Conservation (phyloP, 768 basidiomycete genomes). For the Tricholoma flavovirens region DNA sequence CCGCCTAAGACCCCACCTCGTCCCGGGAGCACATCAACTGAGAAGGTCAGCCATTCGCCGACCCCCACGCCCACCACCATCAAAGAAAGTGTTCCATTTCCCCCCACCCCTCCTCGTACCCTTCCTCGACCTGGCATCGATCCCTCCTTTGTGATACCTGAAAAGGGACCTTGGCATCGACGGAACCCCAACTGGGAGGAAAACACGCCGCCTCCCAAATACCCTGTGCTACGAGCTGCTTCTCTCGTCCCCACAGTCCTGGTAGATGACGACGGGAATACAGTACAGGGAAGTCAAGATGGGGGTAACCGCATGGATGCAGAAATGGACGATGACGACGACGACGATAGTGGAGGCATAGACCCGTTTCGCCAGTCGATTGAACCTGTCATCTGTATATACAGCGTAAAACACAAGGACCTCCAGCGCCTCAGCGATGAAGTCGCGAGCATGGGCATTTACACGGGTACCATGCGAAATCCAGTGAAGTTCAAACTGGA, state of each 20-base stretch:
- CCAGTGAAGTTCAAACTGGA: conserved; percentile 2
- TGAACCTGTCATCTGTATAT: conserved; percentile 11
- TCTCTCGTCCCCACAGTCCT: conserved; percentile 21
- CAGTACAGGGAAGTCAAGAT: conserved; percentile 12
- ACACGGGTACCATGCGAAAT: conserved; percentile 19
- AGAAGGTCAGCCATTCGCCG: conserved; percentile 3
- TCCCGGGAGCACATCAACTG: neutral
- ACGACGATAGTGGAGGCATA: conserved; percentile 4
- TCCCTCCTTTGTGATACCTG: conserved; percentile 11
- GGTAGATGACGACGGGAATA: conserved; percentile 19
- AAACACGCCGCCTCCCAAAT: conserved; percentile 5
- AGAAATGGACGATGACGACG: neutral
- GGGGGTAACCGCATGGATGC: neutral
- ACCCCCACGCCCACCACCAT: neutral
- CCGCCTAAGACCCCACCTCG: conserved; percentile 8
- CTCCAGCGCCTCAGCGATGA: conserved; percentile 18
- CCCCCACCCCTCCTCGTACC: neutral
- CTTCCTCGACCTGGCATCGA: neutral
- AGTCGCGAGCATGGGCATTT: conserved; percentile 22
- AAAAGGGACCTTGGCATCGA: conserved; percentile 20
- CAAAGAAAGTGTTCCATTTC: neutral
- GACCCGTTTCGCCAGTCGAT: neutral
- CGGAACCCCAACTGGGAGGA: conserved; percentile 30
- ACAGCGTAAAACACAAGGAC: conserved; percentile 21
- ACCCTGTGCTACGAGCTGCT: conserved; percentile 2